Base-by-base conservation (phyloP, 257 asterid species). In the Parsonsia alboflavescens region DNA sequence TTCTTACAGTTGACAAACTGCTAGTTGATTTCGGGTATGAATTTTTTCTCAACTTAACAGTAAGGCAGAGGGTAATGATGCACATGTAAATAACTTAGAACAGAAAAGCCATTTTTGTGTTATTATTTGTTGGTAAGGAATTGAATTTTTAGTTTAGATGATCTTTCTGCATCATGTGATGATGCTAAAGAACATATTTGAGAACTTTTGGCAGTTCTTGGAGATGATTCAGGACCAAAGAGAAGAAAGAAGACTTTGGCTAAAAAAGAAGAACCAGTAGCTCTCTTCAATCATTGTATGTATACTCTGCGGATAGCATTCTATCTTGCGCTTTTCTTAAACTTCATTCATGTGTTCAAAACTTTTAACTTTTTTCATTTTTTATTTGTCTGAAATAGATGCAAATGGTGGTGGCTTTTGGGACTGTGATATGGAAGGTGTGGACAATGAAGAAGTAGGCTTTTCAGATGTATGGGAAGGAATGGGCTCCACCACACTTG, bases 371-470 rank as follows among this genome's bases (percentile, higher is more conserved):
- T 26, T 24, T 3, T 7, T 30, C 9, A 30, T 10, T 19, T 10
- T 19, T 67, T 4, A n/a, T 42, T 9, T 63, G 24, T 65, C 44
- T 64, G 24, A 77, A 64, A 80, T 86, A 93, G 98, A 91, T 84
- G 88, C 88, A 73, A 89, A 89, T 77, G 97, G 98, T 12, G 85
- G 87, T 59, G 97, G 97, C 63, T 91, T 91, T 96, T 91, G 98
- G 98, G 92, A 85, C 64, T 85, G 80, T 76, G 76, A 84, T 39
- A 93, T 86, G 97, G 97, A 87, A 87, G 98, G 97, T 42, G 88
- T 93, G 24, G 98, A 90, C 80, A 85, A 85, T 63, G 97, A 93
- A 83, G 93, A 87, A 82, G 94, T 93, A 4, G 98, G 98, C 0
- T 86, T 84, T 85, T 82, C 46, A 46, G 90, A 90, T 16, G 85